Conservation (phyloP, 1,139 yeast genomes). For the Hemisphaericaspora subhashii region DNA sequence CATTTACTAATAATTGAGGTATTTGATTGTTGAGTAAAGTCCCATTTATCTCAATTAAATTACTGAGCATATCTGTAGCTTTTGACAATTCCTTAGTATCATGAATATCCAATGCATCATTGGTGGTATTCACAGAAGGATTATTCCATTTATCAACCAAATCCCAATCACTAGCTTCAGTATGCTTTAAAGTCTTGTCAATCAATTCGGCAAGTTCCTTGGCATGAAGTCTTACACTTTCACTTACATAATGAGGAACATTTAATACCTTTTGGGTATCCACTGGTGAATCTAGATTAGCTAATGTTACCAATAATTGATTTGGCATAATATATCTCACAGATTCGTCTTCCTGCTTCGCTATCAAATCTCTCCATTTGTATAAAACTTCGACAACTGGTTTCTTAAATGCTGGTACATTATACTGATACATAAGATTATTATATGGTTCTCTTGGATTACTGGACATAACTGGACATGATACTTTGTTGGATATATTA, state of each 20-base stretch:
- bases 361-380: conserved; percentile 80
- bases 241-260: conserved; percentile 50
- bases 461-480: conserved; percentile 49
- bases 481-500: conserved; percentile 30
- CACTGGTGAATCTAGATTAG: conserved; percentile 54
- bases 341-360: conserved; percentile 81
- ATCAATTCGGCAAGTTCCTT: conserved; percentile 59
- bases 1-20: conserved; percentile 14
- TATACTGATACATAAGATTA: conserved; percentile 62
- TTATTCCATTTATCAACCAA: conserved; percentile 28
- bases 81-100: conserved; percentile 3
- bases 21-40: conserved; percentile 4
- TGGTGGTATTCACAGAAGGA: neutral
- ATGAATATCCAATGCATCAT: conserved; percentile 3
- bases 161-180: conserved; percentile 32
- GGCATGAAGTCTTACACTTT: conserved; percentile 58
- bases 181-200: conserved; percentile 28
- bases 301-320: conserved; percentile 67
- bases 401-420: conserved; percentile 56
- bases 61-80: neutral
- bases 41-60: conserved; percentile 1
- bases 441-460: conserved; percentile 57
- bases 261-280: conserved; percentile 58
- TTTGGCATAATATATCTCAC: conserved; percentile 82
- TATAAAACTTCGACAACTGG: conserved; percentile 62